phyloP scores from a whole-genome alignment of 1,139 yeast genomes.

The Arxiozyma bovina region DNA sequence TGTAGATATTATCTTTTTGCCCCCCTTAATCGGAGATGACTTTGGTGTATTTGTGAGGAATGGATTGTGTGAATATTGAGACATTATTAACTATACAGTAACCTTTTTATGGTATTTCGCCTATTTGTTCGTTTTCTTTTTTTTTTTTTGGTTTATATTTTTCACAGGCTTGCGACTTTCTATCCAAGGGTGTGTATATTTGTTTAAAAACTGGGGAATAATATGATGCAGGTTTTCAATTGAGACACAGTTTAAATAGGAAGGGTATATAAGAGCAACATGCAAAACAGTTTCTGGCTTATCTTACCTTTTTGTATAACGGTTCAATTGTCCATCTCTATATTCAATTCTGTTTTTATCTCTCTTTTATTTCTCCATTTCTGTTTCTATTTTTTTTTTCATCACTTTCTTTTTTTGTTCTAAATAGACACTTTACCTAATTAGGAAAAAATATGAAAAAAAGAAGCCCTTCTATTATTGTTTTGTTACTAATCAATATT shows the following conservation, averaged over 20 bases:
- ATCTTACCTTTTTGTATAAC: neutral
- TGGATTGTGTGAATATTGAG: slow-evolving; percentile 1
- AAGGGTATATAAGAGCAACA: neutral
- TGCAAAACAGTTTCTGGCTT: neutral
- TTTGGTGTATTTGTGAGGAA: slow-evolving; percentile 4
- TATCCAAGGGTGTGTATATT: neutral
- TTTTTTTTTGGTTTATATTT: neutral
- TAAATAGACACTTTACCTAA: neutral
- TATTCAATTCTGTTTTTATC: neutral
- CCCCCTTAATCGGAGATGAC: slow-evolving; percentile 2
- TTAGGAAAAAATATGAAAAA: neutral
- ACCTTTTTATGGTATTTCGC: neutral
- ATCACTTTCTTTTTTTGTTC: too few relatives aligned
- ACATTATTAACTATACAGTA: neutral
- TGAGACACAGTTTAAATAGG: neutral
- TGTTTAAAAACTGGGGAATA: neutral
- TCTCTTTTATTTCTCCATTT: neutral
- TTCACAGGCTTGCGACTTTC: too few relatives aligned
- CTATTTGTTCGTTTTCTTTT: neutral
- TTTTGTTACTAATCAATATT: neutral
- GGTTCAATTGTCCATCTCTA: neutral
- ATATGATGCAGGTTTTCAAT: too few relatives aligned
- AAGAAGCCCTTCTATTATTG: neutral
- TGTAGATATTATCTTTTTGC: neutral
- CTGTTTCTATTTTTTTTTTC: neutral